Conservation (phyloP, 2,329 filamentous ascomycete species). For the Teratosphaeriaceae sp. region DNA sequence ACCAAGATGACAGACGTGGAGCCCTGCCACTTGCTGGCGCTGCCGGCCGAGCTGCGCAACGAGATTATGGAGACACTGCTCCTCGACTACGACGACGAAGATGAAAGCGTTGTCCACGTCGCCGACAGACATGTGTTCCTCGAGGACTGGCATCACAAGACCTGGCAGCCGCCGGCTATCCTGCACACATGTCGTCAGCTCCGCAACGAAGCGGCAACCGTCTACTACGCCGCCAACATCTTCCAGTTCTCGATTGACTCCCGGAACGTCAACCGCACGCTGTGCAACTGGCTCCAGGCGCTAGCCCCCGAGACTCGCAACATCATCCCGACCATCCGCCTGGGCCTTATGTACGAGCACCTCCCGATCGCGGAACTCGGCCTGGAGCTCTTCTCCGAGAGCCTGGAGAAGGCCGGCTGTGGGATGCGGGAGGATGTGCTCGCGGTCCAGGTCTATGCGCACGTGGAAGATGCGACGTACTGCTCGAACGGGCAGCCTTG, state of each 20-base stretch:
- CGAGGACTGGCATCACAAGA: neutral
- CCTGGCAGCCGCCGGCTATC: conserved; percentile 1
- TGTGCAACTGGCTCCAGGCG: neutral
- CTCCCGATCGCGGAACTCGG: too few relatives aligned
- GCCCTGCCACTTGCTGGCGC: neutral
- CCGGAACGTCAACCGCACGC: neutral
- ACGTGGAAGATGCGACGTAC: too few relatives aligned
- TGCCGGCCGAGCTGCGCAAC: conserved; percentile 2
- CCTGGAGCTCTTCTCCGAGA: too few relatives aligned
- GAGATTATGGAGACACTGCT: neutral
- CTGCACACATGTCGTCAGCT: conserved; percentile 8
- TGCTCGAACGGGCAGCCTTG: too few relatives aligned
- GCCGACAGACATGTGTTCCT: neutral
- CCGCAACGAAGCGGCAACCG: conserved; percentile 7
- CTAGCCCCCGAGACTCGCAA: neutral
- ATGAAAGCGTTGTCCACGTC: neutral
- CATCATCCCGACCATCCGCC: neutral
- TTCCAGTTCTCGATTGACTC: conserved; percentile 3
- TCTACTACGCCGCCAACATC: conserved; percentile 9
- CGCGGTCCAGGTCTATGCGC: too few relatives aligned
- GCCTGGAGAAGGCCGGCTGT: too few relatives aligned
- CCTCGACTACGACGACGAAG: too few relatives aligned
- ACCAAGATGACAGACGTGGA: neutral
- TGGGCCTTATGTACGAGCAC: neutral
- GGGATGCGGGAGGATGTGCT: too few relatives aligned